phyloP scores from a whole-genome alignment of 306 rosid genomes.

The Hylodesmum podocarpum region DNA sequence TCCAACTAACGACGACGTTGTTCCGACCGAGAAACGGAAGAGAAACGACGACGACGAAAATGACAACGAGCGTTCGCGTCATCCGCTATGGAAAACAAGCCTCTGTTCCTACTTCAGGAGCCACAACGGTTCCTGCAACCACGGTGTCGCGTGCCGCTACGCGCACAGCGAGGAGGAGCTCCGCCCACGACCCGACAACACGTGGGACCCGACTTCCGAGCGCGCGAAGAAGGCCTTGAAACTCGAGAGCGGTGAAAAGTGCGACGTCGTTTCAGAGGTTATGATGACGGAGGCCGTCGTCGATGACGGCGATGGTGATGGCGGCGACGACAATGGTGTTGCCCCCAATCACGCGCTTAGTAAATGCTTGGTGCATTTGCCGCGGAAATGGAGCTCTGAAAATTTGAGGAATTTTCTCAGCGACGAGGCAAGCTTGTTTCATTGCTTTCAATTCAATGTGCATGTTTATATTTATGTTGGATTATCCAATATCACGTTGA shows the following conservation, averaged over 20 bases:
- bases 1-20: constrained; percentile 36
- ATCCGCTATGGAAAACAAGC: constrained; percentile 84
- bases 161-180: constrained; percentile 92
- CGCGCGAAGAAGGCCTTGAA: constrained; percentile 69
- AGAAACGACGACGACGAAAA: constrained; percentile 45
- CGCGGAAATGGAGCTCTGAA: constrained; percentile 74
- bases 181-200: constrained; percentile 76
- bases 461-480: no score
- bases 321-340: constrained; percentile 30
- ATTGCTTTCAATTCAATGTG: no score
- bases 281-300: constrained; percentile 76
- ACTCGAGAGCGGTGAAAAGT: constrained; percentile 31
- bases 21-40: constrained; percentile 61
- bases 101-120: constrained; percentile 89
- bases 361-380: constrained; percentile 85
- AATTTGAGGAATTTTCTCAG: constrained; percentile 52
- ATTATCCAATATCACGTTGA: no score
- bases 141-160: constrained; percentile 67
- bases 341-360: constrained; percentile 41
- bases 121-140: constrained; percentile 61
- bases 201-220: constrained; percentile 96
- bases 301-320: constrained; percentile 59
- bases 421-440: constrained; percentile 50
- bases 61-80: constrained; percentile 34
- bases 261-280: constrained; percentile 33